Evolutionary conservation across 2,329 filamentous ascomycete species (phyloP).

Genomic region (Penicillium polonicum): DNA sequence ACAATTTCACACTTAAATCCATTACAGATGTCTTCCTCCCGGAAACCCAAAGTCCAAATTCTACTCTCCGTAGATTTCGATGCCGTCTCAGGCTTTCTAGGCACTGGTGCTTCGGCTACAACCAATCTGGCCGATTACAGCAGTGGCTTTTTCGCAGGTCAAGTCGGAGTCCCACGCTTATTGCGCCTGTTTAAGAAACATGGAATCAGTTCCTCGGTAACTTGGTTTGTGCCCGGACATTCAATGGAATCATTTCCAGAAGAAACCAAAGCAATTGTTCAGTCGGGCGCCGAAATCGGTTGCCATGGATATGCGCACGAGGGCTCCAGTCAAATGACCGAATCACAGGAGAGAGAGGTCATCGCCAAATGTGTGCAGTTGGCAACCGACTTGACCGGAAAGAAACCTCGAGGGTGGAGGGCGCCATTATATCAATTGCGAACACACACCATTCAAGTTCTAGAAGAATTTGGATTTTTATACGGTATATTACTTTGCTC

Average conservation of each 20-base stretch:
- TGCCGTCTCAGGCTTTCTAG: slow-evolving; percentile 60
- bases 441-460: slow-evolving; percentile 41
- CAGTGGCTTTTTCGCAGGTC: slow-evolving; percentile 55
- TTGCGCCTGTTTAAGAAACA: slow-evolving; percentile 55
- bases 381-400: slow-evolving; percentile 69
- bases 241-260: slow-evolving; percentile 58
- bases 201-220: slow-evolving; percentile 52
- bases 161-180: slow-evolving; percentile 57
- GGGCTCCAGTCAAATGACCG: slow-evolving; percentile 67
- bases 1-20: neutral
- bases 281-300: slow-evolving; percentile 55
- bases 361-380: slow-evolving; percentile 72
- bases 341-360: slow-evolving; percentile 71
- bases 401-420: slow-evolving; percentile 56
- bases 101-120: slow-evolving; percentile 52
- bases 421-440: slow-evolving; percentile 41
- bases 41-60: slow-evolving; percentile 18
- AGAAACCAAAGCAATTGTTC: slow-evolving; percentile 51
- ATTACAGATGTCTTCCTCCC: neutral
- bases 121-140: slow-evolving; percentile 59
- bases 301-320: slow-evolving; percentile 66
- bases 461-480: slow-evolving; percentile 44
- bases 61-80: slow-evolving; percentile 54
- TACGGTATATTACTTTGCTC: slow-evolving; percentile 32
- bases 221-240: slow-evolving; percentile 62